Evolutionary conservation across 148 eudicot species (phyloP).

Genomic region (Cornus florida): DNA sequence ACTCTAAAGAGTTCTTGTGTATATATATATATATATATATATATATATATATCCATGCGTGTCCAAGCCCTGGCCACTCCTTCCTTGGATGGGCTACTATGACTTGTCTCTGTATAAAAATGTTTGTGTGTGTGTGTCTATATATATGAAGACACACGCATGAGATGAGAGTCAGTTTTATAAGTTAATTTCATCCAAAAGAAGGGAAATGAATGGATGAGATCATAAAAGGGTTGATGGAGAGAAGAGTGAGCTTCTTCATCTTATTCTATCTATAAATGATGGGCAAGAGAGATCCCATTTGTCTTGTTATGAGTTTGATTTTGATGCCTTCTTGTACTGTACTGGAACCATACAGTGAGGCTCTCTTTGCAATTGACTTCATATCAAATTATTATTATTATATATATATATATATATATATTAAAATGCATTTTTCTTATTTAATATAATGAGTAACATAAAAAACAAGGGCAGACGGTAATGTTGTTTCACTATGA

Average conservation of each 20-base stretch:
- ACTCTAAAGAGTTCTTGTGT: neutral
- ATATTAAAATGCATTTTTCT: too few species aligned
- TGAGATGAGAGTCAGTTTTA: neutral
- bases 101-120: neutral
- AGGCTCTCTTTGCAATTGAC: too few species aligned
- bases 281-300: slow-evolving; percentile 11
- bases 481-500: too few species aligned
- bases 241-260: neutral
- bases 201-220: neutral
- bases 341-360: neutral
- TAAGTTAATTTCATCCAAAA: neutral
- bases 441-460: too few species aligned
- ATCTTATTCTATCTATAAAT: neutral
- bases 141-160: neutral
- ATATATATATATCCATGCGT: neutral
- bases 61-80: neutral
- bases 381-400: too few species aligned
- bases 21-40: too few species aligned
- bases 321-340: slow-evolving; percentile 12
- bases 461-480: too few species aligned
- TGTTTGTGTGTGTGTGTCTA: neutral
- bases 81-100: slow-evolving; percentile 7
- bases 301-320: slow-evolving; percentile 17
- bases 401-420: too few species aligned
- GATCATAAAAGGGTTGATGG: neutral